Base-by-base conservation (phyloP, 2,329 filamentous ascomycete genomes). In the Erysiphe pulchra region DNA sequence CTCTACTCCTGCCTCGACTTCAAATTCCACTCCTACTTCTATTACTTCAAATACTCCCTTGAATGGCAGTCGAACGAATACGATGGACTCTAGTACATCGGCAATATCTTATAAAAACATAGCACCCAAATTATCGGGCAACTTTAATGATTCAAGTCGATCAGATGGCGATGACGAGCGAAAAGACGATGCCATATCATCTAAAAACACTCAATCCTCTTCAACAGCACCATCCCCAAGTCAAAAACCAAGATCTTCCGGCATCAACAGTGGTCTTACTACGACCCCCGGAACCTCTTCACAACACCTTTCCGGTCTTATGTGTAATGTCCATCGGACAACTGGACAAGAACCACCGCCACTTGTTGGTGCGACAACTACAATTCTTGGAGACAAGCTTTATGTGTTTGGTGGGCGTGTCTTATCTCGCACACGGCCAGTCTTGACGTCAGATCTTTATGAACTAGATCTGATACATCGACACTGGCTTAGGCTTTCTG, bases 391-490 rank as follows among this genome's bases (percentile, higher is more conserved):
- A 28, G 90, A 98, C 61, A 94, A 92, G 60, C 69, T 98, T 18
- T 98, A 93, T 59, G 86, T 95, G 3, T 98, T 95, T 64, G 90
- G 90, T 42, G 90, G 90, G 8, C 73, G 87, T 45, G 75, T 92
- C 53, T 64, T 95, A 45, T 94, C 90, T 13, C 69, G 84, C 52
- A 87, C 76, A 51, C 75, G 82, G 46, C 83, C 86, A 9, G 67
- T 71, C 6, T 78, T 98, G 49, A 94, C 86, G 0, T 79, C 85
- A 6, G 84, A 94, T 56, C 65, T 98, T 48, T 95, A 93, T 61
- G 87, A 95, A 60, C 65, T 98, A 47, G 87, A 98, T 59, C 69
- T 98, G 41, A 81, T 94, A 50, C 73, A 78, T 46, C 73, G 90
- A 47, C 85, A 95, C 61, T 98, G 90, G 90, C 84, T 78, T 12